Percentiles rank a stretch among this genome's conserved stretches.
phyloP scores from a whole-genome alignment of 306 rosid species.

The Cicer pinnatifidum region DNA sequence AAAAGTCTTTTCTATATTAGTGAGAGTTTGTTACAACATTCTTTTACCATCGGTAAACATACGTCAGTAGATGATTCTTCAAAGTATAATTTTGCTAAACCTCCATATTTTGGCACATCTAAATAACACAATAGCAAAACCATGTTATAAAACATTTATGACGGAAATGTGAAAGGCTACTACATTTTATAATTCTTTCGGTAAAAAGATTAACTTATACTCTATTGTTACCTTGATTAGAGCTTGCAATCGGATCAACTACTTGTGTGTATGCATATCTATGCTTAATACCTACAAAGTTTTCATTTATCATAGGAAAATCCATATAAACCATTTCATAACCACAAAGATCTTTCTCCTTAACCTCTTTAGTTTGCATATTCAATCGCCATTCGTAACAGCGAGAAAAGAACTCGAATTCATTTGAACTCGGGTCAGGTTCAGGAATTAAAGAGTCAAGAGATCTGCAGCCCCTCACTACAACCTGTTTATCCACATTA shows the following conservation, averaged over 20 bases:
- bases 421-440: constrained; percentile 48
- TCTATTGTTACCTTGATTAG: constrained; percentile 48
- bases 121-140: background rate
- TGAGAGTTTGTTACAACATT: background rate
- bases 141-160: constrained; percentile 2
- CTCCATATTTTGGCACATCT: constrained; percentile 61
- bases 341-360: constrained; percentile 56
- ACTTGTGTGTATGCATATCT: constrained; percentile 65
- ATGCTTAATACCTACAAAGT: constrained; percentile 55
- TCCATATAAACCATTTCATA: constrained; percentile 53
- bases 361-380: constrained; percentile 58
- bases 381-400: constrained; percentile 73
- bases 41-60: constrained; percentile 46
- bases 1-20: no score
- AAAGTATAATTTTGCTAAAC: constrained; percentile 67
- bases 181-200: background rate
- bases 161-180: constrained; percentile 8
- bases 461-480: constrained; percentile 78
- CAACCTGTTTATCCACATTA: constrained; percentile 56
- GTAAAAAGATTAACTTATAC: no score
- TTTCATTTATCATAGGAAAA: constrained; percentile 66
- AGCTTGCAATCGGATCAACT: constrained; percentile 52
- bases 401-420: constrained; percentile 48
- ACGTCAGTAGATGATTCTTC: constrained; percentile 49
- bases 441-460: constrained; percentile 63